These are phyloP conservation scores for Annona cherimola DNA, from an alignment of 164 flowering plant genomes.

Conservation along the genomic window DNA sequence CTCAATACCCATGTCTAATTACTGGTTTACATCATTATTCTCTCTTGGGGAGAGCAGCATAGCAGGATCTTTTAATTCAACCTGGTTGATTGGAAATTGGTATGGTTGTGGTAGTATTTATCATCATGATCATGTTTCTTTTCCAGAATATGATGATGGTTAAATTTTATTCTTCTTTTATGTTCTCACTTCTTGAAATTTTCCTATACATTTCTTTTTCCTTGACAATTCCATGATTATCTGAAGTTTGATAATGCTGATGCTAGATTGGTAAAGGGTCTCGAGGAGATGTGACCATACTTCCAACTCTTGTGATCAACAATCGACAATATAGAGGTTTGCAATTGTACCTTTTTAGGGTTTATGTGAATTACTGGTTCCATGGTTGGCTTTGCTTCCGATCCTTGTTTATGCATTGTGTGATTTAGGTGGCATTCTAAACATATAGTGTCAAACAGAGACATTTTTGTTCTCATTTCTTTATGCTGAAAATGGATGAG, in stretches of 20 bases:
- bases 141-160: too few species aligned
- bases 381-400: not conserved
- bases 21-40: not conserved
- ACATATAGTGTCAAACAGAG: not conserved
- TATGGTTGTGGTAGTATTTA: too few species aligned
- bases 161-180: not conserved
- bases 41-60: not conserved
- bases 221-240: not conserved
- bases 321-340: slow-evolving; percentile 88
- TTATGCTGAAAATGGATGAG: not conserved
- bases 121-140: too few species aligned
- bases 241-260: not conserved
- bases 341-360: not conserved
- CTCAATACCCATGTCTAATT: not conserved
- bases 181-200: not conserved
- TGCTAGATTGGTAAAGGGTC: slow-evolving; percentile 80
- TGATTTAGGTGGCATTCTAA: too few species aligned
- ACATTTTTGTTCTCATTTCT: not conserved
- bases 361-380: not conserved
- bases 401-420: not conserved
- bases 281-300: slow-evolving; percentile 93
- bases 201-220: not conserved
- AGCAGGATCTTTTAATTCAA: too few species aligned
- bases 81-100: too few species aligned
- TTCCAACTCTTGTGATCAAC: slow-evolving; percentile 94